phyloP scores from a whole-genome alignment of 1,284 basidiomycete species.

The Caloboletus firmus region DNA sequence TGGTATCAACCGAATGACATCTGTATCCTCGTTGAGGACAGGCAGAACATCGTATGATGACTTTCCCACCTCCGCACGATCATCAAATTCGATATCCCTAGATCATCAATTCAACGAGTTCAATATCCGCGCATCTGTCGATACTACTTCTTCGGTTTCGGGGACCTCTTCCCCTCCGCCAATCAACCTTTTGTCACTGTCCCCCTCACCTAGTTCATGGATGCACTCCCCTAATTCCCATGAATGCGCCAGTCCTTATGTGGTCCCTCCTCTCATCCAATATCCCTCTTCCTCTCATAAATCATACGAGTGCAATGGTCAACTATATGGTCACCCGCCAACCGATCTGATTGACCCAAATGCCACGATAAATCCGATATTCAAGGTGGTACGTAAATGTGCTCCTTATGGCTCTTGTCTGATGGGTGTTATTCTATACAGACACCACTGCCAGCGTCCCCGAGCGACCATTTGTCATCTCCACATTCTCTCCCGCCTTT shows the following conservation, averaged over 20 bases:
- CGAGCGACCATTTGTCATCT: slow-evolving; percentile 41
- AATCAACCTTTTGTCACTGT: slow-evolving; percentile 69
- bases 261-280: slow-evolving; percentile 36
- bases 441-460: slow-evolving; percentile 53
- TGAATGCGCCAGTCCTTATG: slow-evolving; percentile 37
- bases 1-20: slow-evolving; percentile 70
- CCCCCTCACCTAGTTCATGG: slow-evolving; percentile 54
- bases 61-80: slow-evolving; percentile 69
- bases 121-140: slow-evolving; percentile 69
- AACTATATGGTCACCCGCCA: slow-evolving; percentile 44
- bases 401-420: slow-evolving; percentile 30
- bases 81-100: slow-evolving; percentile 79
- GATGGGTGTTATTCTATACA: slow-evolving; percentile 33
- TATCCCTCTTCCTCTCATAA: slow-evolving; percentile 42
- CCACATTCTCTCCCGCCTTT: slow-evolving; percentile 69
- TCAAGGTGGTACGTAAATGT: slow-evolving; percentile 77
- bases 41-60: slow-evolving; percentile 62
- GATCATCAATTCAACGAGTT: slow-evolving; percentile 81
- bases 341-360: slow-evolving; percentile 58
- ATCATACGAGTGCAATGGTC: slow-evolving; percentile 41
- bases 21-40: slow-evolving; percentile 69
- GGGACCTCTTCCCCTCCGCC: slow-evolving; percentile 72
- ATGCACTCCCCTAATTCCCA: slow-evolving; percentile 51
- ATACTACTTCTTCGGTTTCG: slow-evolving; percentile 55
- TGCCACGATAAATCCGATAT: slow-evolving; percentile 83